phyloP scores from a whole-genome alignment of 2,329 filamentous ascomycete genomes.

The Dendrostoma leiphaemia region DNA sequence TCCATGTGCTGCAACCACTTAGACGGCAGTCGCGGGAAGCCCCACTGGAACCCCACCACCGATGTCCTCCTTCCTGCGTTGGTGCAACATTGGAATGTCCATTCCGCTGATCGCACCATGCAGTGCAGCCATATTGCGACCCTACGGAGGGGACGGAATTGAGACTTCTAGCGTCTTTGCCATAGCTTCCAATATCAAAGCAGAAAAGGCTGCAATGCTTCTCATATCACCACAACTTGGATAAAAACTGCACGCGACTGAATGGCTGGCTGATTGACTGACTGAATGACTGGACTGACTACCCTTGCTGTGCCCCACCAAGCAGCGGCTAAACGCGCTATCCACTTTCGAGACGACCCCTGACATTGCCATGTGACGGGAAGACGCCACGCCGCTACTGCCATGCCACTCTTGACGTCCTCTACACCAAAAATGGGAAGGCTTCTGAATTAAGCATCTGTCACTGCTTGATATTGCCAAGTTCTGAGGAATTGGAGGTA shows the following conservation, averaged over 20 bases:
- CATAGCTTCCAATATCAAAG: no score
- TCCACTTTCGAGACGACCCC: not conserved
- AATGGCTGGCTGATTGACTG: not conserved
- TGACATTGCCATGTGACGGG: conserved; percentile 3
- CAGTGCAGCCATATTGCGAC: not conserved
- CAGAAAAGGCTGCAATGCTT: no score
- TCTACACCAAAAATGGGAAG: no score
- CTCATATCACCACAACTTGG: no score
- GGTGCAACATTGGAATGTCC: no score
- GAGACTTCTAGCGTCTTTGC: no score
- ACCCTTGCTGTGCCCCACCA: not conserved
- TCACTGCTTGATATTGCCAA: no score
- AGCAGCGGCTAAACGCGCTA: not conserved
- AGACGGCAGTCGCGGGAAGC: not conserved
- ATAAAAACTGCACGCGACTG: no score
- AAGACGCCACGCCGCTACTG: not conserved
- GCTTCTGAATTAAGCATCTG: no score
- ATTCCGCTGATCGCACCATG: no score
- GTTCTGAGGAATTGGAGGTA: no score
- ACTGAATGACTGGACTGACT: not conserved
- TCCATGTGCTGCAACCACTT: conserved; percentile 2
- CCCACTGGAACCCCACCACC: not conserved
- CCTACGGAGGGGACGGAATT: not conserved
- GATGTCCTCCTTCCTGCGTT: not conserved
- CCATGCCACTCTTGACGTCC: no score